A percentile compares a stretch with the other conserved stretches of the same genome.
These are phyloP conservation scores for Trichosporon faecale DNA, from an alignment of 1,284 basidiomycete genomes.

Conservation along the genomic window DNA sequence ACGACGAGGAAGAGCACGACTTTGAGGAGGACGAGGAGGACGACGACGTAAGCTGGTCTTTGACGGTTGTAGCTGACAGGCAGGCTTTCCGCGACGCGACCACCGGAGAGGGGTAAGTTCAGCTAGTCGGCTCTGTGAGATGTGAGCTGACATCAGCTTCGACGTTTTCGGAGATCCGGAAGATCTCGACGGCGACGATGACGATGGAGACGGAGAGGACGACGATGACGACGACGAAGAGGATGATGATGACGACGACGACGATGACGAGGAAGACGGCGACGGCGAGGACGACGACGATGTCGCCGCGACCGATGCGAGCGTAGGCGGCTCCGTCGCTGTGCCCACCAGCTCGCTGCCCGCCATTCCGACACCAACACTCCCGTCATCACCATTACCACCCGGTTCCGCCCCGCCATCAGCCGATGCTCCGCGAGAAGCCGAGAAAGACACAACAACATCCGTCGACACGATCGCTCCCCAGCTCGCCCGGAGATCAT, in stretches of 20 bases:
- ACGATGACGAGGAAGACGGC: slow-evolving; percentile 31
- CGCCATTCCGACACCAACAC: neutral
- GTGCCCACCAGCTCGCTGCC: slow-evolving; percentile 10
- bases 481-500: slow-evolving; percentile 37
- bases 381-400: neutral
- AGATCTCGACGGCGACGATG: slow-evolving; percentile 29
- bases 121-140: neutral
- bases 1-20: slow-evolving; percentile 43
- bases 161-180: slow-evolving; percentile 20
- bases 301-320: slow-evolving; percentile 8
- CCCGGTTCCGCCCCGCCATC: slow-evolving; percentile 9
- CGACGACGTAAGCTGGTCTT: slow-evolving; percentile 22
- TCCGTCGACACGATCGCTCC: slow-evolving; percentile 29
- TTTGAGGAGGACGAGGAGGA: slow-evolving; percentile 27
- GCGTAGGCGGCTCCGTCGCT: neutral
- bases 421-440: neutral
- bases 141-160: slow-evolving; percentile 15
- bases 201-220: slow-evolving; percentile 31
- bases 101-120: slow-evolving; percentile 14
- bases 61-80: slow-evolving; percentile 8
- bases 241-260: slow-evolving; percentile 32
- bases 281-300: slow-evolving; percentile 26
- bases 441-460: slow-evolving; percentile 2
- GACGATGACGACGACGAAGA: slow-evolving; percentile 31
- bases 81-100: slow-evolving; percentile 26